phyloP scores from a whole-genome alignment of 1,139 yeast genomes.

The Hemisphaericaspora subhashii region DNA sequence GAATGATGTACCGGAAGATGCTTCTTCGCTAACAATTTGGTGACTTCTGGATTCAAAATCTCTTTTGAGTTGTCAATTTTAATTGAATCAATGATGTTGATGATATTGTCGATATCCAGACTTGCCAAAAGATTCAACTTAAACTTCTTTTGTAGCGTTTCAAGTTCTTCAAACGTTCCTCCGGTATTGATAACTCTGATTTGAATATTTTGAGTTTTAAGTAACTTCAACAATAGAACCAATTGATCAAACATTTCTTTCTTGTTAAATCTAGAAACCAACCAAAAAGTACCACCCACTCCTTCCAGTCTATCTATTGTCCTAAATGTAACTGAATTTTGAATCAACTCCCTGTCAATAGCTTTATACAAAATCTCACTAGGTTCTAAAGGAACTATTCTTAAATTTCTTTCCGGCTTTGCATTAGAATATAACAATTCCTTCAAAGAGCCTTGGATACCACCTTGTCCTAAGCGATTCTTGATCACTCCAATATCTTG shows the following conservation, averaged over 20 bases:
- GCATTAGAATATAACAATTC: conserved; percentile 34
- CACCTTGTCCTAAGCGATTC: conserved; percentile 22
- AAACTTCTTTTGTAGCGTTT: conserved; percentile 7
- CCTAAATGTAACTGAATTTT: conserved; percentile 20
- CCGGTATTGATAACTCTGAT: conserved; percentile 35
- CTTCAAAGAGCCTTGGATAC: conserved; percentile 26
- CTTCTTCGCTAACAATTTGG: conserved; percentile 18
- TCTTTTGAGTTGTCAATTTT: conserved; percentile 2
- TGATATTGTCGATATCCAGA: conserved; percentile 18
- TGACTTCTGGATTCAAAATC: neutral
- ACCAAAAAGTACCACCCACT: conserved; percentile 44
- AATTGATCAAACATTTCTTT: conserved; percentile 41
- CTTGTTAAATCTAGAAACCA: conserved; percentile 55
- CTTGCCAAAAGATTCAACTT: conserved; percentile 15
- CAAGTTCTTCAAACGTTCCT: conserved; percentile 7
- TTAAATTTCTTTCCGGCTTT: conserved; percentile 30
- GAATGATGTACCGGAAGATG: conserved; percentile 37
- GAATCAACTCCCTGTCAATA: conserved; percentile 30
- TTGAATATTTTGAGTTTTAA: conserved; percentile 37
- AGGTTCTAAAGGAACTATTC: conserved; percentile 36
- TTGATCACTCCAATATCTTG: conserved; percentile 37
- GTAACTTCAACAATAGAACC: conserved; percentile 27
- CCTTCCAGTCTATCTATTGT: conserved; percentile 15
- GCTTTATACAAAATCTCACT: conserved; percentile 33
- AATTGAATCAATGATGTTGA: conserved; percentile 9